Conservation (phyloP, 768 basidiomycete species). For the Lentinus tigrinus region DNA sequence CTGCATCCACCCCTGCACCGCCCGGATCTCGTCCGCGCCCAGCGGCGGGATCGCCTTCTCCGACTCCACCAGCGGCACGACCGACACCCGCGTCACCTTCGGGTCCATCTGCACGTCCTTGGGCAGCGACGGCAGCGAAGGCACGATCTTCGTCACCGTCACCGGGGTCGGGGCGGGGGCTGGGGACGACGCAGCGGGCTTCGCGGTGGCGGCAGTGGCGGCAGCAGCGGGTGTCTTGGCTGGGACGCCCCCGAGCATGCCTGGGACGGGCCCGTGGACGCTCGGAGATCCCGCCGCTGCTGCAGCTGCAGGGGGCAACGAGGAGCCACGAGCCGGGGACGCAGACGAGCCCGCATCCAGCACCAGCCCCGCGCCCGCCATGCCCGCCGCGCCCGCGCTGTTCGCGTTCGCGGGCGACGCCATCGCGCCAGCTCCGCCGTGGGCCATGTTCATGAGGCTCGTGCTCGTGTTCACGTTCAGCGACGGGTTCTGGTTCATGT, state of each 20-base stretch:
- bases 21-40: constrained; percentile 44
- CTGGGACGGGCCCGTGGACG: constrained; percentile 6
- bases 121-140: constrained; percentile 44
- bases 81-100: constrained; percentile 55
- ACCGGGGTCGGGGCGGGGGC: constrained; percentile 21
- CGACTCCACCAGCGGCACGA: constrained; percentile 60
- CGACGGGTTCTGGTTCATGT: too few species aligned
- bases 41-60: constrained; percentile 54
- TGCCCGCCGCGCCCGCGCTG: constrained; percentile 4
- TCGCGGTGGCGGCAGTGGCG: constrained; percentile 18
- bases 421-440: constrained; percentile 4
- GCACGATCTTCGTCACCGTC: constrained; percentile 22
- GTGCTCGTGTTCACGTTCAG: constrained; percentile 21
- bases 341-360: constrained; percentile 20
- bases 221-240: constrained; percentile 7
- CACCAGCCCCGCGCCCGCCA: constrained; percentile 16
- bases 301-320: constrained; percentile 20
- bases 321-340: constrained; percentile 21
- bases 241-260: constrained; percentile 9
- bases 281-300: constrained; percentile 16
- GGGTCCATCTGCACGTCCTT: constrained; percentile 49
- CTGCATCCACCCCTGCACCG: constrained; percentile 63
- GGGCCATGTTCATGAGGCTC: constrained; percentile 10
- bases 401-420: constrained; percentile 13
- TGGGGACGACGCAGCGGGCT: constrained; percentile 15